Base-by-base conservation (phyloP, 2,329 filamentous ascomycete species). In the Fusarium napiforme region DNA sequence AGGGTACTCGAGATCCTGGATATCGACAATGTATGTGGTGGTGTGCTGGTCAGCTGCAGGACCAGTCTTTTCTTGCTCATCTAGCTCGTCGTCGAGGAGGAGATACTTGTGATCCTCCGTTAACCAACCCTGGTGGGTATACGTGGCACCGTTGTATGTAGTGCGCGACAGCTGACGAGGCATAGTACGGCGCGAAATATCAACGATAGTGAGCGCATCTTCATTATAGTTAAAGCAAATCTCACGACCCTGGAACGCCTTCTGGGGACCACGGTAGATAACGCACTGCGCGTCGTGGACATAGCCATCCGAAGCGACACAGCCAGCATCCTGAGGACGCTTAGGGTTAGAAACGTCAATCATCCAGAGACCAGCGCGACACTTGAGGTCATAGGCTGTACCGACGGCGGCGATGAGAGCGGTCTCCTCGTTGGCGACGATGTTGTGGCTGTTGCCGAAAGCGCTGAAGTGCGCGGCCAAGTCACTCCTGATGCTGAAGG, bases 11-110 rank as follows among this genome's bases (percentile, higher is more conserved):
- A 86, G 81, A 52, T 80, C 77, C 47, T 79, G 78, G 62, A 87
- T 83, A 73, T 87, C 85, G 63, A 84, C 85, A 64, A 88, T 85
- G 77, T 87, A 87, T 3, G 85, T 87, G 30, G 84, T 85, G 11
- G 86, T 85, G 71, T 79, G 83, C 78, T 81, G 59, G 75, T 77
- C 57, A 10, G 80, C 79, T 2, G 82, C 85, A 3, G 81, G 78
- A 12, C 83, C 83, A 16, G 81, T 80, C 23, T 75, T 73, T n/a
- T 84, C 78, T 39, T 80, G 76, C 78, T 89, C 87, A 74, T 89
- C 87, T 30, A 85, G 82, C 76, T 88, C 87, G 72, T 88, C 87
- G 73, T 88, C 86, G 19, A 88, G 79, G 23, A 88, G 82, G 49
- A 79, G 80, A 72, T 85, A 85, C 46, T 84, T 62, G 81, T 77